A percentile compares a stretch with the other conserved stretches of the same genome.
These are phyloP conservation scores for Fonsecaea nubica DNA, from an alignment of 2,329 filamentous ascomycete species.

Conservation along the genomic window DNA sequence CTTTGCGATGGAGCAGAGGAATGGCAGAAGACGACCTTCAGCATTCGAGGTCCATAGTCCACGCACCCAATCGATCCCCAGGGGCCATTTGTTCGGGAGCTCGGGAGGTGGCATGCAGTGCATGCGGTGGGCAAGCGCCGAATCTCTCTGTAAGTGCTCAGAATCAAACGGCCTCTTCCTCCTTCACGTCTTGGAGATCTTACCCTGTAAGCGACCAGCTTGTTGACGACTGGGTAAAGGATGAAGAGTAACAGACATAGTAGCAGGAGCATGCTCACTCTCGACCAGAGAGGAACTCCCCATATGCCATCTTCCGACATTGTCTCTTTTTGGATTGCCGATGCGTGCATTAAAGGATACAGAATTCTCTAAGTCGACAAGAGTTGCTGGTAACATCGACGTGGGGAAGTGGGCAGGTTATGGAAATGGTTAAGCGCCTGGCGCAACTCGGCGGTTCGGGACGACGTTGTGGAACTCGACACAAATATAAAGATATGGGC, in stretches of 20 bases:
- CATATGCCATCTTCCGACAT: neutral
- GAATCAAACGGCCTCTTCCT: neutral
- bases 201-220: neutral
- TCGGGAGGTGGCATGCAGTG: constrained; percentile 45
- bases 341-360: neutral
- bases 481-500: no score
- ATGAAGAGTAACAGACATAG: neutral
- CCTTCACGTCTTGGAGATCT: neutral
- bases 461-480: no score
- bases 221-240: neutral
- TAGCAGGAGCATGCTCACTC: neutral
- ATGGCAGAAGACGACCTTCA: constrained; percentile 42
- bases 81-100: constrained; percentile 45
- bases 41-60: constrained; percentile 41
- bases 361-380: neutral
- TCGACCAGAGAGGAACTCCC: neutral
- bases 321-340: neutral
- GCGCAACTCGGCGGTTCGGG: no score
- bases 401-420: neutral
- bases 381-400: neutral
- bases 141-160: constrained; percentile 55
- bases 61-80: constrained; percentile 46
- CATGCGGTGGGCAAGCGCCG: constrained; percentile 62
- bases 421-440: neutral
- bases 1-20: constrained; percentile 42